Evolutionary conservation across 2,329 filamentous ascomycete genomes (phyloP).

Genomic region (Trichoderma arundinaceum): DNA sequence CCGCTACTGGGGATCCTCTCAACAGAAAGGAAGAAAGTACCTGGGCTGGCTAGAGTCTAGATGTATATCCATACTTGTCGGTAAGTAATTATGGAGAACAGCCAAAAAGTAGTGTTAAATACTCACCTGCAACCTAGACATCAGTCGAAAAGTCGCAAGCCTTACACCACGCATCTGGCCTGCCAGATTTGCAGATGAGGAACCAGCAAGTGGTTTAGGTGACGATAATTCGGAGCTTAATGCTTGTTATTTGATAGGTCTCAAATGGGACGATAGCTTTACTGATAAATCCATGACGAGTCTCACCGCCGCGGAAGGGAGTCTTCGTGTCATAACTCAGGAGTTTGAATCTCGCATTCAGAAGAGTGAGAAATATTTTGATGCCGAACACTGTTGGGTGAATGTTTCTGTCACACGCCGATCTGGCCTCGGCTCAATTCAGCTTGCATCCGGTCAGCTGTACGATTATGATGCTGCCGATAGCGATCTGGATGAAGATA

Average conservation of each 20-base stretch:
- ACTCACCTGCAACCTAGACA: conserved; percentile 49
- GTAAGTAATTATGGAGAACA: conserved; percentile 46
- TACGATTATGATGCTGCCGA: conserved; percentile 48
- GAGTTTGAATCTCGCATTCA: conserved; percentile 57
- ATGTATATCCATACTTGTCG: conserved; percentile 62
- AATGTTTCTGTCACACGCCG: conserved; percentile 48
- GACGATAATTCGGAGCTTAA: conserved; percentile 55
- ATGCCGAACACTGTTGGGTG: conserved; percentile 57
- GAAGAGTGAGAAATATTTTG: conserved; percentile 55
- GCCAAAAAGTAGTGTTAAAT: background rate
- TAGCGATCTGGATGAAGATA: conserved; percentile 51
- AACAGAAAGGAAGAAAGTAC: conserved; percentile 59
- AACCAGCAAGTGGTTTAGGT: conserved; percentile 35
- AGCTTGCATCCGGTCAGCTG: conserved; percentile 57
- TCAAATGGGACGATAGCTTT: conserved; percentile 47
- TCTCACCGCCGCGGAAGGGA: conserved; percentile 49
- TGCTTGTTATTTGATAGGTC: conserved; percentile 66
- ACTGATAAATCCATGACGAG: conserved; percentile 46
- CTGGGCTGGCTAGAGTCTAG: conserved; percentile 69
- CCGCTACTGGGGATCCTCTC: conserved; percentile 68
- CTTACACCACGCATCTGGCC: conserved; percentile 67
- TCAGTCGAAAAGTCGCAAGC: conserved; percentile 58
- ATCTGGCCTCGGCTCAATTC: conserved; percentile 50
- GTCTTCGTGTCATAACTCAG: conserved; percentile 51
- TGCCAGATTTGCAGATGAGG: conserved; percentile 57